Evolutionary conservation across 768 basidiomycete genomes (phyloP).

Genomic region (Russula dissimulans): DNA sequence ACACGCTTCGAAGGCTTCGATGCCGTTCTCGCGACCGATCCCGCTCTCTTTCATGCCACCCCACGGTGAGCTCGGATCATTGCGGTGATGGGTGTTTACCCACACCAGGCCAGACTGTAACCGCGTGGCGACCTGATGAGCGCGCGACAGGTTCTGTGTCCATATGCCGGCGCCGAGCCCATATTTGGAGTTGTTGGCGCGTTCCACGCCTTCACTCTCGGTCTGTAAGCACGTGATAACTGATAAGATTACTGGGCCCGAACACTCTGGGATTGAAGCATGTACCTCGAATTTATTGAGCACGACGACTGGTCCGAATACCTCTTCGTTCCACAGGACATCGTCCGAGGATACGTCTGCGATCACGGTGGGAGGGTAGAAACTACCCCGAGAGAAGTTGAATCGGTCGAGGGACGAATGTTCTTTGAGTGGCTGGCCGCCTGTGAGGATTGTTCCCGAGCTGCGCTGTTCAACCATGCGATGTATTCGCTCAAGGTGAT

Average conservation of each 20-base stretch:
- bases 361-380: constrained; percentile 77
- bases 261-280: background rate
- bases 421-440: constrained; percentile 59
- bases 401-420: constrained; percentile 58
- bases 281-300: constrained; percentile 45
- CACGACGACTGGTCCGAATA: constrained; percentile 81
- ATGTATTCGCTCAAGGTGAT: constrained; percentile 58
- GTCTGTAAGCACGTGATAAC: constrained; percentile 26
- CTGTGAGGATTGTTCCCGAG: constrained; percentile 42
- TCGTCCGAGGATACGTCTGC: constrained; percentile 45
- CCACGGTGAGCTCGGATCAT: constrained; percentile 87
- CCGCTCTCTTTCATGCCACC: constrained; percentile 89
- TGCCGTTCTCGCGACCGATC: constrained; percentile 77
- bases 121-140: constrained; percentile 59
- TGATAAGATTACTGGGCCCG: background rate
- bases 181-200: constrained; percentile 73
- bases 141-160: constrained; percentile 66
- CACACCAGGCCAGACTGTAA: constrained; percentile 76
- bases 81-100: constrained; percentile 86
- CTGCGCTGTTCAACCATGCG: constrained; percentile 40
- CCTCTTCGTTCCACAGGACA: constrained; percentile 72
- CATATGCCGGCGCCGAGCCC: constrained; percentile 77
- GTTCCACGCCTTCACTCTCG: constrained; percentile 52
- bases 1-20: constrained; percentile 77
- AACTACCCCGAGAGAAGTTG: constrained; percentile 61